Conservation (phyloP, 164 flowering plant species). For the Liquidambar formosana region DNA sequence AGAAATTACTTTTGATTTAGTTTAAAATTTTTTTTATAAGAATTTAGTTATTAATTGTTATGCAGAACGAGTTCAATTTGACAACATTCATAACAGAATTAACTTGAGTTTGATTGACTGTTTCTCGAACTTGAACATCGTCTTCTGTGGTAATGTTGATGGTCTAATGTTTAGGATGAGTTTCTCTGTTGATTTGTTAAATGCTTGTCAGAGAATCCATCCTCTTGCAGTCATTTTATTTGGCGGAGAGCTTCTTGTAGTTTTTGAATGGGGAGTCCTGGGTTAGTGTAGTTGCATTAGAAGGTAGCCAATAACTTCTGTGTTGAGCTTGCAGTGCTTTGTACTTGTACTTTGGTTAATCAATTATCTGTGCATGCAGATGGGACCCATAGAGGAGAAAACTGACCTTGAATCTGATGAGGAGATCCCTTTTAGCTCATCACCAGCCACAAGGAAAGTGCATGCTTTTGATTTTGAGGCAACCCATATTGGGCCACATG, state of each 20-base stretch:
- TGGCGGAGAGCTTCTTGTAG: neutral
- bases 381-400: slow-evolving; percentile 45
- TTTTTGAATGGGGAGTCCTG: neutral
- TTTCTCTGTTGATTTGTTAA: neutral
- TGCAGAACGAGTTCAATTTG: too few species aligned
- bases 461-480: slow-evolving; percentile 39
- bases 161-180: neutral
- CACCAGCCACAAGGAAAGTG: slow-evolving; percentile 36
- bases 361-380: slow-evolving; percentile 27
- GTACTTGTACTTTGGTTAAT: neutral
- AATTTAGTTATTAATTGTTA: too few species aligned
- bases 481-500: slow-evolving; percentile 20
- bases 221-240: neutral
- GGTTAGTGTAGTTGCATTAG: neutral
- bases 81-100: too few species aligned
- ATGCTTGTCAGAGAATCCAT: neutral
- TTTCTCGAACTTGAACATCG: too few species aligned
- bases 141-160: too few species aligned
- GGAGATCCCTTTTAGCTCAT: slow-evolving; percentile 40
- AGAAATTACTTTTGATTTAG: too few species aligned
- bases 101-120: too few species aligned
- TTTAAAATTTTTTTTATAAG: too few species aligned
- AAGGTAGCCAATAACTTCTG: neutral
- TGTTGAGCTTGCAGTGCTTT: neutral
- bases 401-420: slow-evolving; percentile 42